Base-by-base conservation (phyloP, 139 green algal species). In the Ettlia oleoabundans region DNA sequence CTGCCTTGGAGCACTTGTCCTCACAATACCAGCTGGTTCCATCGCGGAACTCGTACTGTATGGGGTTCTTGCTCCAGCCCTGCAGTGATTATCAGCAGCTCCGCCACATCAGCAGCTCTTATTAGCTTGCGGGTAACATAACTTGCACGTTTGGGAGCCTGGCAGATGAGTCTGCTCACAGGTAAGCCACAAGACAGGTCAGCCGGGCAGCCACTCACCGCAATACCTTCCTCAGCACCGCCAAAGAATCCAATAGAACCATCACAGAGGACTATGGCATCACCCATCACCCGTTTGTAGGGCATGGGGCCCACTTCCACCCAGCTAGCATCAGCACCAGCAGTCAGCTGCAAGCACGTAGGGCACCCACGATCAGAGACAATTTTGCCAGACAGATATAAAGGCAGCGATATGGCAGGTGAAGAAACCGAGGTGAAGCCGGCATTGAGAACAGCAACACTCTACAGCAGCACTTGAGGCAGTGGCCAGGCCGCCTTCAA, bases 11-110 rank as follows among this genome's bases (percentile, higher is more conserved):
- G 69, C 69, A 76, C 41, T 37, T 35, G 8, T 76, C 69, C 2
- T 76, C 42, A n/a, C 69, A 76, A 42, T 63, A 41, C 41, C 28
- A 40, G 42, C 28, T n/a, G 28, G 69, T 76, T 28, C 69, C 41
- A 37, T 75, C 67, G 13, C 41, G 26, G 40, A 58, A 75, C 21
- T 75, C 67, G 3, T 37, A 33, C 1, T 18, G 6, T 15, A 18
- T 22, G 67, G 22, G 4, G 6, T 58, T 32, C 67, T 75, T 43
- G 40, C 41, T 75, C 67, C 67, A 75, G 40, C 67, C 67, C 67
- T 75, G 67, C 35, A n/a, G n/a, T n/a, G 15, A 10, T 10, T 10
- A 15, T 10, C 13, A 10, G 47, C 47, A 58, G 47, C 47, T 24
- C 47, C 10, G 10, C 13, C 47, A n/a, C n/a, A 3, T 28, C 53